phyloP scores from a whole-genome alignment of 345 rosid species.

The Noccaea bulbosa region DNA sequence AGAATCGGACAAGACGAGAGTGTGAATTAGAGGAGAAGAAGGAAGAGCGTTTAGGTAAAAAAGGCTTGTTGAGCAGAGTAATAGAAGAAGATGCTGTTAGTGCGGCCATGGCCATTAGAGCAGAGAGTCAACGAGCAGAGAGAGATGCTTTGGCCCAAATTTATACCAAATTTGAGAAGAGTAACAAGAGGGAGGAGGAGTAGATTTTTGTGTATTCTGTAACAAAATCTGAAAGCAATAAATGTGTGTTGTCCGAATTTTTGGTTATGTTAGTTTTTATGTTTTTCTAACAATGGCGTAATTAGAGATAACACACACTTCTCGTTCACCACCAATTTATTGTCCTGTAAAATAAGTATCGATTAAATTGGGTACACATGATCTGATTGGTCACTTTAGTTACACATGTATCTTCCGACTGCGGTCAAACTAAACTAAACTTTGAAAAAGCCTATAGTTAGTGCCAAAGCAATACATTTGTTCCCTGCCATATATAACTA shows the following conservation, averaged over 20 bases:
- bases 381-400: constrained; percentile 6
- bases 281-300: constrained; percentile 21
- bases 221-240: constrained; percentile 19
- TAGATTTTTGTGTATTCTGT: not conserved
- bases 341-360: too few species aligned
- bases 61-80: constrained; percentile 43
- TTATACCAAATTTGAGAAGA: constrained; percentile 17
- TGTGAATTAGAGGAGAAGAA: constrained; percentile 39
- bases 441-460: too few species aligned
- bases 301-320: constrained; percentile 19
- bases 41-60: constrained; percentile 43
- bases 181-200: not conserved
- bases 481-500: too few species aligned
- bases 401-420: not conserved
- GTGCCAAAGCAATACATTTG: too few species aligned
- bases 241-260: constrained; percentile 35
- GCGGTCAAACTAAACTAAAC: not conserved
- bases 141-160: constrained; percentile 15
- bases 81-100: constrained; percentile 42
- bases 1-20: constrained; percentile 44
- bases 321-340: constrained; percentile 15
- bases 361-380: constrained; percentile 31
- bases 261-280: not conserved
- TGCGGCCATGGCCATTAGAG: constrained; percentile 49
- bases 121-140: constrained; percentile 25